Evolutionary conservation across 345 rosid species (phyloP).

Genomic region (Geranium rotundifolium): DNA sequence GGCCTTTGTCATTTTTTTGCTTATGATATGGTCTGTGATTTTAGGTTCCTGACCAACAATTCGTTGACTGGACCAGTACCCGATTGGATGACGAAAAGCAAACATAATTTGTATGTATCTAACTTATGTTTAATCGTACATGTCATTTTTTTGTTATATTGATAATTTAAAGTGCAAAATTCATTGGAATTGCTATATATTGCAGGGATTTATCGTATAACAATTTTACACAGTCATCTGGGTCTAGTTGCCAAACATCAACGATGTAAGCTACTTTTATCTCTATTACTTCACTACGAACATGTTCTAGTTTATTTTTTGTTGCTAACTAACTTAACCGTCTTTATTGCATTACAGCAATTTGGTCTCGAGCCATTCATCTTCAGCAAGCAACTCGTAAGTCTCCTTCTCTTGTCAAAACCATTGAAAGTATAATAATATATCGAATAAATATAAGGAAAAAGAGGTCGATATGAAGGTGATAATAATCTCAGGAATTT

Average conservation of each 20-base stretch:
- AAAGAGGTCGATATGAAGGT: too few relatives aligned
- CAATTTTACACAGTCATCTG: constrained; percentile 47
- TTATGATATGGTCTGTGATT: neutral
- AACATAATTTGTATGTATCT: constrained; percentile 28
- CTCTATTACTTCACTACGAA: neutral
- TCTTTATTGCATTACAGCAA: too few relatives aligned
- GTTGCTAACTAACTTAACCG: neutral
- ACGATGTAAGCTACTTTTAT: constrained; percentile 33
- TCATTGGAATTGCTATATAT: neutral
- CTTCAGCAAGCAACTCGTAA: too few relatives aligned
- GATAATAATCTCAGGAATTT: too few relatives aligned
- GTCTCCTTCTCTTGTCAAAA: too few relatives aligned
- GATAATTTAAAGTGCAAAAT: neutral
- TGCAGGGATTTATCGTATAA: constrained; percentile 82
- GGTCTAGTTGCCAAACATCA: constrained; percentile 25
- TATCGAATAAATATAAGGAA: too few relatives aligned
- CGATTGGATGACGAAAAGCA: constrained; percentile 27
- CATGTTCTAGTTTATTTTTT: neutral
- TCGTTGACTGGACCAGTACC: constrained; percentile 59
- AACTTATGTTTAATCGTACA: neutral
- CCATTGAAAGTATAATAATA: too few relatives aligned
- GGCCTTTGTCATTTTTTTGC: too few relatives aligned
- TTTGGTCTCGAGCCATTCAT: too few relatives aligned
- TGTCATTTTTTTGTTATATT: neutral
- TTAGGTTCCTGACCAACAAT: constrained; percentile 69